Evolutionary conservation across 495 filamentous ascomycete genomes (phyloP).

Genomic region (Cudoniella acicularis): DNA sequence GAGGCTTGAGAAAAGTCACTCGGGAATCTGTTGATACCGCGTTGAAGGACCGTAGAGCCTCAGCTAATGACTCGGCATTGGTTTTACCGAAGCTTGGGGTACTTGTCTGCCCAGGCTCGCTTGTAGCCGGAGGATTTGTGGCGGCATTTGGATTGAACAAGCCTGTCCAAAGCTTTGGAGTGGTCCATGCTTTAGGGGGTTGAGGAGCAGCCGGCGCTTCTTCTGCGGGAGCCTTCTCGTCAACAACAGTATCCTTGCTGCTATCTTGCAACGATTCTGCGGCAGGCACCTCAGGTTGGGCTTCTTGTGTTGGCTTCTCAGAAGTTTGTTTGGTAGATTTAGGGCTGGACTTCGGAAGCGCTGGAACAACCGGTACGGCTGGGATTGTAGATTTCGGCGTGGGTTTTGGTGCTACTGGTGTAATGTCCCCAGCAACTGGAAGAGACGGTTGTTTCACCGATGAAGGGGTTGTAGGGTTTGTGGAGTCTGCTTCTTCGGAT

Average conservation of each 20-base stretch:
- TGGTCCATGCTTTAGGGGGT: conserved; percentile 24
- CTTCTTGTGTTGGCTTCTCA: conserved; percentile 24
- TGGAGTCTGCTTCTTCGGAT: conserved; percentile 50
- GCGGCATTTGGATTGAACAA: conserved; percentile 24
- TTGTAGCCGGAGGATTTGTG: conserved; percentile 11
- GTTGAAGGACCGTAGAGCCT: conserved; percentile 65
- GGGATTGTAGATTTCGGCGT: conserved; percentile 32
- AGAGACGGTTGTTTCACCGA: conserved; percentile 49
- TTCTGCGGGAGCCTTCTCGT: conserved; percentile 5
- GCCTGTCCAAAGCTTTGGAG: conserved; percentile 21
- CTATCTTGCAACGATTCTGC: conserved; percentile 20
- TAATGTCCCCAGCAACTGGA: conserved; percentile 41
- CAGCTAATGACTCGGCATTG: conserved; percentile 63
- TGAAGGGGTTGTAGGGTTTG: conserved; percentile 69
- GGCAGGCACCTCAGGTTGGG: conserved; percentile 30
- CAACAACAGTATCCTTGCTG: background rate
- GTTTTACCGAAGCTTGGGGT: conserved; percentile 36
- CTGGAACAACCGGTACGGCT: conserved; percentile 64
- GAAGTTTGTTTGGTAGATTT: conserved; percentile 35
- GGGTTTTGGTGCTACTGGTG: conserved; percentile 20
- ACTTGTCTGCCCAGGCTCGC: conserved; percentile 10
- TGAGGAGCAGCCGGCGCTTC: background rate
- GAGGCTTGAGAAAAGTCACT: conserved; percentile 83
- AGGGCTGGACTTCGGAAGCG: conserved; percentile 51
- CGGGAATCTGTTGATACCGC: conserved; percentile 59